Percentiles rank a stretch among this genome's conserved stretches.
phyloP scores from a whole-genome alignment of 23 red algal genomes.

The Chondrus crispus region DNA sequence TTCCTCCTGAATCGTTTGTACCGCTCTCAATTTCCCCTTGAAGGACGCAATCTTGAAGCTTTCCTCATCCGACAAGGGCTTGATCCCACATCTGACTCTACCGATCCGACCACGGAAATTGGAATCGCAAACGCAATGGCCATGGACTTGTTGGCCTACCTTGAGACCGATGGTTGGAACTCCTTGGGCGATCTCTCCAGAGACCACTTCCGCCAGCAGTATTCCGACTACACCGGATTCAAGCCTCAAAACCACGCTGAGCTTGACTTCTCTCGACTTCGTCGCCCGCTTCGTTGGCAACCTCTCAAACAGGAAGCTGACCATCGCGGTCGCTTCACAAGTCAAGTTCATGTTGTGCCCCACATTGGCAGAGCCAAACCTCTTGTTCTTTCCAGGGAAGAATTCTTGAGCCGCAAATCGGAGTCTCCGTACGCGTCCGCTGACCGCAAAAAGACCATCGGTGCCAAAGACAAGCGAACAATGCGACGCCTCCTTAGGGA shows the following conservation, averaged over 20 bases:
- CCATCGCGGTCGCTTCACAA: background rate
- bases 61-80: slow-evolving; percentile 2
- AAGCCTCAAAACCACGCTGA: slow-evolving; percentile 1
- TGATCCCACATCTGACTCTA: slow-evolving; percentile 11
- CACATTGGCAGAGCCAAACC: background rate
- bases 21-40: background rate
- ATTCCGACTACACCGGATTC: slow-evolving; percentile 14
- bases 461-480: background rate
- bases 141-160: slow-evolving; percentile 1
- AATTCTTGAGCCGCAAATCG: background rate
- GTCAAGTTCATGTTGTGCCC: slow-evolving; percentile 33
- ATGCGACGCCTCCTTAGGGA: background rate
- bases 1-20: background rate
- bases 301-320: slow-evolving; percentile 18
- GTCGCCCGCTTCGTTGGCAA: slow-evolving; percentile 38
- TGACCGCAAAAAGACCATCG: background rate
- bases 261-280: background rate
- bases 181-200: slow-evolving; percentile 40
- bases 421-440: background rate
- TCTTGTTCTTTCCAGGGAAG: background rate
- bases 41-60: background rate
- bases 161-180: slow-evolving; percentile 40
- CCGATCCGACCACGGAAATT: slow-evolving; percentile 5
- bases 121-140: slow-evolving; percentile 17
- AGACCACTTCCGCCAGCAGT: background rate